Evolutionary conservation across 352 stramenopile genomes (phyloP).

Genomic region (Thalassiosira livingstoniorum): DNA sequence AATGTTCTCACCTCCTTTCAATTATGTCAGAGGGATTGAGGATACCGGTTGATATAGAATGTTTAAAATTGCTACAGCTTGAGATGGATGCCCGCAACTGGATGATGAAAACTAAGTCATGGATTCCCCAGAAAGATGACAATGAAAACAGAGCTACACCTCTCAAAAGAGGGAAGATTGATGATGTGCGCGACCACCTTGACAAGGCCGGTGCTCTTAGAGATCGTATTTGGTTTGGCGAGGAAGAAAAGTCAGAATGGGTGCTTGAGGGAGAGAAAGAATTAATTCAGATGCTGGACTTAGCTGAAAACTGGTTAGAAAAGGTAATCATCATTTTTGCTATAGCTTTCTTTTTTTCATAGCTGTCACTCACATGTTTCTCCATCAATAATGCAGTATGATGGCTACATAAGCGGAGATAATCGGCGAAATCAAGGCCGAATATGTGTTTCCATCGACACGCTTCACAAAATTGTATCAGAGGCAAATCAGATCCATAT

Average conservation of each 20-base stretch:
- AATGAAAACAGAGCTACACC: slow-evolving; percentile 24
- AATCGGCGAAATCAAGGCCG: slow-evolving; percentile 65
- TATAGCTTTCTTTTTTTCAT: slow-evolving; percentile 5
- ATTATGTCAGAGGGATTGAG: slow-evolving; percentile 73
- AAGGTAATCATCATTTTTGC: slow-evolving; percentile 56
- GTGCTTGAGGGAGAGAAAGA: slow-evolving; percentile 68
- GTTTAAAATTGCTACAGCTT: slow-evolving; percentile 78
- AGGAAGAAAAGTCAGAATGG: slow-evolving; percentile 67
- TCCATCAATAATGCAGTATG: slow-evolving; percentile 50
- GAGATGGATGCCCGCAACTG: slow-evolving; percentile 82
- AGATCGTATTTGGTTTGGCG: slow-evolving; percentile 62
- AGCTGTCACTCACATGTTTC: slow-evolving; percentile 2
- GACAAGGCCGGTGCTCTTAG: slow-evolving; percentile 66
- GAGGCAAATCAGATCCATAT: slow-evolving; percentile 72
- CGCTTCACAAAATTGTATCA: slow-evolving; percentile 70
- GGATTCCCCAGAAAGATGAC: slow-evolving; percentile 61
- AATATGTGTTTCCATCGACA: slow-evolving; percentile 62
- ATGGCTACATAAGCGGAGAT: slow-evolving; percentile 67
- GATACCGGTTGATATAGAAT: slow-evolving; percentile 78
- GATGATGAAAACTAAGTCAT: slow-evolving; percentile 70
- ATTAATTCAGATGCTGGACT: slow-evolving; percentile 65
- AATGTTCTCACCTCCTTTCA: slow-evolving; percentile 59
- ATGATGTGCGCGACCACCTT: slow-evolving; percentile 78
- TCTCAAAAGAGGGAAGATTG: slow-evolving; percentile 76
- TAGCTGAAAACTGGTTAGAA: slow-evolving; percentile 76